Evolutionary conservation across 352 stramenopile species (phyloP), one percentile per base, ranked within the genome.

Genomic region (Pythium phragmitis): DNA sequence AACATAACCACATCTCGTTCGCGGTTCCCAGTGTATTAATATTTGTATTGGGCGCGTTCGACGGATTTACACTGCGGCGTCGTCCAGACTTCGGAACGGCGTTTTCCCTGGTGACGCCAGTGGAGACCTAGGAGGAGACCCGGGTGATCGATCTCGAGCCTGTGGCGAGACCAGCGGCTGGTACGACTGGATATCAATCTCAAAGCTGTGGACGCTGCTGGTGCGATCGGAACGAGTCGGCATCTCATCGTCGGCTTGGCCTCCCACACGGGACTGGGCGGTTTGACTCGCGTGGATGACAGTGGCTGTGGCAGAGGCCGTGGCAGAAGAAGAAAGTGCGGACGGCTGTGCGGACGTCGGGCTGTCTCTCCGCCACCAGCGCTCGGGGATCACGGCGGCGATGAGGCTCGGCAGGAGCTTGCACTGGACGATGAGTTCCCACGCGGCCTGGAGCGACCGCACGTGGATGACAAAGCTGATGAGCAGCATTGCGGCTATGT

Each of bases 361-460:
- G 21, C 21, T 21, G 21, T 21, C 21, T 21, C 21, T 21, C 21
- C 42, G 39, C 14, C 52, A 51, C 60, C 60, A 60, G 34, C 8
- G 21, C 16, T 60, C 30, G 8, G 60, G 51, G 14, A 57, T 19
- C 19, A 28, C 19, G 12, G 41, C 33, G 13, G 51, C 41, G 2
- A 33, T 6, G 19, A 67, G 5, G 7, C 48, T 51, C 17, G 30
- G 13, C 26, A 47, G 1, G 13, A 67, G 33, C 21, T 52, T 23
- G 34, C 60, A 67, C 33, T 50, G 39, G 21, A 47, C 41, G 43
- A 67, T 50, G 14, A 67, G 28, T 8, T 41, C 41, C 7, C 17
- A 4, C 16, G 51, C 36, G 4, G 51, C 19, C 26, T 30, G 26
- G 14, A 57, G 26, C 16, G 60, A 47, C 17, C 60, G 60, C 17